Evolutionary conservation across 495 filamentous ascomycete species (phyloP).

Genomic region (Lineolata rhizophorae): DNA sequence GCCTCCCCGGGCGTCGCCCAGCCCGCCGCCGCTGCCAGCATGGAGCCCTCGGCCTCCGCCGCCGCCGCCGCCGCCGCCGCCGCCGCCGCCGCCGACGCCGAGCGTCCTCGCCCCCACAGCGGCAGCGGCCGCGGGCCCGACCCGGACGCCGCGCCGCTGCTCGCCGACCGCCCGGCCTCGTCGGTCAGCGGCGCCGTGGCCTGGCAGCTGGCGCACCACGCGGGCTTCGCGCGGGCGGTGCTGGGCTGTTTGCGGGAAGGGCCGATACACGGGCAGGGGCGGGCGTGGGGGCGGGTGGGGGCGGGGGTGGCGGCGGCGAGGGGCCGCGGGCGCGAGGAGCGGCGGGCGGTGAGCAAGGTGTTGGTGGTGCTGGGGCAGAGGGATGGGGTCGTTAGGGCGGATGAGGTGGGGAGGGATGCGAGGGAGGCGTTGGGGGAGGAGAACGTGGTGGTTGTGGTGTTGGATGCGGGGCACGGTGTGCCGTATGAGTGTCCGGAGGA

Average conservation of each 20-base stretch:
- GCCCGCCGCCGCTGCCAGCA: background rate
- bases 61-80: conserved; percentile 1
- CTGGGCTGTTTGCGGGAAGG: conserved; percentile 35
- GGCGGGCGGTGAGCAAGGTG: conserved; percentile 22
- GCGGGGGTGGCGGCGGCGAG: conserved; percentile 23
- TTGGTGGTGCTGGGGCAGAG: conserved; percentile 29
- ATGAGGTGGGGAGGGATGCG: conserved; percentile 35
- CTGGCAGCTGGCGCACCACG: conserved; percentile 35
- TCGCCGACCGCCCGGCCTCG: no score
- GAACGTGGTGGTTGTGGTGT: conserved; percentile 24
- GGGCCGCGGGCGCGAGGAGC: conserved; percentile 6
- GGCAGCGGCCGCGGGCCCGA: conserved; percentile 16
- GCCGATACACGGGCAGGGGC: conserved; percentile 27
- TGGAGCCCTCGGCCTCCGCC: conserved; percentile 1
- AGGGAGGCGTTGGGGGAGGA: conserved; percentile 22
- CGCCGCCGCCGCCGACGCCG: background rate
- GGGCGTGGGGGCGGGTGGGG: conserved; percentile 35
- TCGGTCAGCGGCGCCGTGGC: conserved; percentile 23
- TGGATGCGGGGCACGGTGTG: conserved; percentile 35
- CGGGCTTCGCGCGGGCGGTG: conserved; percentile 33
- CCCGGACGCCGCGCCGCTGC: conserved; percentile 7
- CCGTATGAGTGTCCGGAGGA: conserved; percentile 31
- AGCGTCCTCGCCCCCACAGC: background rate
- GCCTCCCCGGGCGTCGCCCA: conserved; percentile 2
- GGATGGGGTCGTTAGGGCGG: conserved; percentile 30